These are phyloP conservation scores for Emiliania huxleyi DNA, from an alignment of 78 protist species.

Conservation along the genomic window DNA sequence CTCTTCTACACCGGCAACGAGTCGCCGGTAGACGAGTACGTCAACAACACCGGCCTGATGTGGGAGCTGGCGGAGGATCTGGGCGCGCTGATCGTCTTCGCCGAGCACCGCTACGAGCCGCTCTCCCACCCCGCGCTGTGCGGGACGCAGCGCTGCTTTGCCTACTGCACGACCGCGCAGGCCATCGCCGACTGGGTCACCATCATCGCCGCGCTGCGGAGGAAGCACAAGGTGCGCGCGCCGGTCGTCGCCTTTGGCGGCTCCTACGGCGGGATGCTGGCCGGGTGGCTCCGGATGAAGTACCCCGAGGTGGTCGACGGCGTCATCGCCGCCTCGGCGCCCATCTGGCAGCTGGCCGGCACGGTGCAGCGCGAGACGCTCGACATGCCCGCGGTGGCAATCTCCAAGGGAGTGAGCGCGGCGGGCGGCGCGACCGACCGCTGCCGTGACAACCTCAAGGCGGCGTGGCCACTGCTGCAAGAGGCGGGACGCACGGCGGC, in stretches of 20 bases:
- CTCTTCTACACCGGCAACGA: constrained; percentile 90
- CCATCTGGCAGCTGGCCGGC: constrained; percentile 16
- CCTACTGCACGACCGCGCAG: not conserved
- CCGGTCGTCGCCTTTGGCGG: constrained; percentile 65
- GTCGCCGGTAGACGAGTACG: constrained; percentile 69
- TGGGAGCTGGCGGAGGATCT: constrained; percentile 40
- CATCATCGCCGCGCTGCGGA: not conserved
- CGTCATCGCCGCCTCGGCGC: constrained; percentile 63
- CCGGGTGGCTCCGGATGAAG: constrained; percentile 53
- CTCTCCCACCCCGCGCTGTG: constrained; percentile 13
- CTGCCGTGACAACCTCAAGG: not conserved
- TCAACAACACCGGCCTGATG: constrained; percentile 65
- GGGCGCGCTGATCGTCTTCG: constrained; percentile 40
- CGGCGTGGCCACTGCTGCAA: not conserved
- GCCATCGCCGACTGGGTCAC: constrained; percentile 22
- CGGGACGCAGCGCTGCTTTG: constrained; percentile 34
- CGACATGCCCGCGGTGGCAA: no score
- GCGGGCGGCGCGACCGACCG: not conserved
- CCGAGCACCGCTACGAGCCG: constrained; percentile 43
- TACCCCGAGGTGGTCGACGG: constrained; percentile 62
- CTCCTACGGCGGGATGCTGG: constrained; percentile 70
- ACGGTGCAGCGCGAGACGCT: no score
- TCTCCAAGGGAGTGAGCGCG: no score
- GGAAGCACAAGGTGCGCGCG: not conserved
- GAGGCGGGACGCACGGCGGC: not conserved